Evolutionary conservation across 2,329 filamentous ascomycete genomes (phyloP).

Genomic region (Neopestalotiopsis rosae): DNA sequence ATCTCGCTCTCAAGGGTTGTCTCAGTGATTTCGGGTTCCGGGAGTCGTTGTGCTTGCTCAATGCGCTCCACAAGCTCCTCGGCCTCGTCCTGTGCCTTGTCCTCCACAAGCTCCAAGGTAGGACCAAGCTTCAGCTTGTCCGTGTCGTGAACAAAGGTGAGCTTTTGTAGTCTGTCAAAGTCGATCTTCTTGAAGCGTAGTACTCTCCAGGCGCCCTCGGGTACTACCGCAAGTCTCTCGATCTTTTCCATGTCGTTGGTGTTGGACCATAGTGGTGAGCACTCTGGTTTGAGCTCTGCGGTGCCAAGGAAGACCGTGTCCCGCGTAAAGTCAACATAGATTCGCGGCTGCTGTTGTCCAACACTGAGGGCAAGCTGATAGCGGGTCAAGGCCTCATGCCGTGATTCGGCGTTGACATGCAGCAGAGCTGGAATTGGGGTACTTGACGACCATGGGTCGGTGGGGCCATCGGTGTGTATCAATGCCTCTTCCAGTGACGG

Average conservation of each 20-base stretch:
- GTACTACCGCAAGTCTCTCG: constrained; percentile 35
- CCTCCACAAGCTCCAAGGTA: constrained; percentile 33
- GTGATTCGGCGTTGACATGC: constrained; percentile 38
- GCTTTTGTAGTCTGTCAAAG: constrained; percentile 31
- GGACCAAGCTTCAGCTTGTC: constrained; percentile 31
- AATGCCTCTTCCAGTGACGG: constrained; percentile 34
- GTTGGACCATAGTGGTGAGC: constrained; percentile 32
- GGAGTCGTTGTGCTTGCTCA: constrained; percentile 24
- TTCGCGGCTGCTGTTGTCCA: constrained; percentile 28
- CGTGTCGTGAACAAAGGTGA: constrained; percentile 38
- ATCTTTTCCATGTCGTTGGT: constrained; percentile 33
- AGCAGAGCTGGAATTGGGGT: constrained; percentile 37
- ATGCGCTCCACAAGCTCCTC: constrained; percentile 27
- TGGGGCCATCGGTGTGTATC: constrained; percentile 19
- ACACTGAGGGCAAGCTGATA: constrained; percentile 35
- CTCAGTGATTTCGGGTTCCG: not conserved
- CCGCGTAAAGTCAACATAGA: constrained; percentile 37
- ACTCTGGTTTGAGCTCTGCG: constrained; percentile 33
- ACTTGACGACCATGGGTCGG: constrained; percentile 35
- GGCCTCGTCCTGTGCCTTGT: constrained; percentile 26
- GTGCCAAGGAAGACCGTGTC: constrained; percentile 39
- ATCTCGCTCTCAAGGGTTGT: constrained; percentile 21
- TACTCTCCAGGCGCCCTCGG: constrained; percentile 38
- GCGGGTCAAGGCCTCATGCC: constrained; percentile 37
- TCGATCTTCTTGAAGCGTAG: constrained; percentile 34